Evolutionary conservation across 257 asterid genomes (phyloP).

Genomic region (Forsythia viridissima): DNA sequence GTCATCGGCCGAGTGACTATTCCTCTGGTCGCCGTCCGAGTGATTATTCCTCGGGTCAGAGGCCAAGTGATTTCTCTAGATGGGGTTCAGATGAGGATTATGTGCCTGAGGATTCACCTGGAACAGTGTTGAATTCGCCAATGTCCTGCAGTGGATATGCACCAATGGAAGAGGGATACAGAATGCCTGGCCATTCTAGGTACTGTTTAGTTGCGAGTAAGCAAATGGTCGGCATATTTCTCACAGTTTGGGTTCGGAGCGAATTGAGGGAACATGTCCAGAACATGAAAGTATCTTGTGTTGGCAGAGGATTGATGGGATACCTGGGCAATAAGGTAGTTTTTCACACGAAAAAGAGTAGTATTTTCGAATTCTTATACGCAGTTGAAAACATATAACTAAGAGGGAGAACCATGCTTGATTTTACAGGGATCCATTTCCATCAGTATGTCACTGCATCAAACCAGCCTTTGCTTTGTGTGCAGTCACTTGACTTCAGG

Average conservation of each 20-base stretch:
- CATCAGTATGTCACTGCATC: constrained; percentile 64
- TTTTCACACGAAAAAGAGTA: not conserved
- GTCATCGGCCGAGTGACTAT: constrained; percentile 25
- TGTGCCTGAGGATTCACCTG: constrained; percentile 59
- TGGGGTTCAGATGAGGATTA: constrained; percentile 70
- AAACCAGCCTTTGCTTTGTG: constrained; percentile 71
- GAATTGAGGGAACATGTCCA: constrained; percentile 54
- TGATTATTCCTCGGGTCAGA: constrained; percentile 52
- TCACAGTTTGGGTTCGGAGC: constrained; percentile 61
- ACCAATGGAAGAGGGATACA: constrained; percentile 39
- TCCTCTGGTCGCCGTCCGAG: constrained; percentile 44
- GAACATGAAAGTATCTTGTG: constrained; percentile 64
- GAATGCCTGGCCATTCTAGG: constrained; percentile 38
- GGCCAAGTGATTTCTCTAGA: constrained; percentile 65
- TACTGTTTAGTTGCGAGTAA: constrained; percentile 62
- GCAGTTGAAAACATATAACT: not conserved
- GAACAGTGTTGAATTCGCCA: constrained; percentile 52
- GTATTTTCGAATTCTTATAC: not conserved
- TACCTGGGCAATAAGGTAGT: constrained; percentile 70
- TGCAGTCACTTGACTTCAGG: constrained; percentile 73
- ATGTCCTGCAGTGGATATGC: constrained; percentile 38
- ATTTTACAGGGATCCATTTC: constrained; percentile 66
- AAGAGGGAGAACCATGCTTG: not conserved
- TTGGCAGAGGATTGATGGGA: constrained; percentile 75
- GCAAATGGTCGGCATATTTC: constrained; percentile 74